Percentiles rank a stretch among this genome's conserved stretches.
Conservation (phyloP, 140 eudicot species). For the Anethum foeniculum region DNA sequence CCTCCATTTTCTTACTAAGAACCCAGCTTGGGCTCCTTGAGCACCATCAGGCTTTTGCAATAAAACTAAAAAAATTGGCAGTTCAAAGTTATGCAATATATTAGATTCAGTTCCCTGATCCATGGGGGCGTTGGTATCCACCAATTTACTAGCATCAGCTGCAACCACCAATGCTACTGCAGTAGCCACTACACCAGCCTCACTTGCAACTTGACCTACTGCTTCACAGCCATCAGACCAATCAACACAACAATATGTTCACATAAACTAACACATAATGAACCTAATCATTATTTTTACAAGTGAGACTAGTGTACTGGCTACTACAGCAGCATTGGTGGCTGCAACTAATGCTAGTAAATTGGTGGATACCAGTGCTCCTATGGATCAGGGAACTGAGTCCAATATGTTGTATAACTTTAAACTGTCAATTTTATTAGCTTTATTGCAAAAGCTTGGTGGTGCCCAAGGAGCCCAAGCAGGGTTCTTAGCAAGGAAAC, state of each 20-base stretch:
- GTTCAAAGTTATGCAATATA: slow-evolving; percentile 64
- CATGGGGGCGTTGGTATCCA: slow-evolving; percentile 85
- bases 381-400: slow-evolving; percentile 86
- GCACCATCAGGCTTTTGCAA: slow-evolving; percentile 85
- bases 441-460: slow-evolving; percentile 66
- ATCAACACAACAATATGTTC: slow-evolving; percentile 23
- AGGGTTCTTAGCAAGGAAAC: slow-evolving; percentile 86
- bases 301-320: slow-evolving; percentile 30
- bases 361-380: slow-evolving; percentile 91
- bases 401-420: slow-evolving; percentile 59
- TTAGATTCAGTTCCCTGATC: slow-evolving; percentile 78
- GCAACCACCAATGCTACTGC: slow-evolving; percentile 83
- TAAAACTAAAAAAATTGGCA: slow-evolving; percentile 65
- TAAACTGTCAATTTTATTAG: slow-evolving; percentile 74
- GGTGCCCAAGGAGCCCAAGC: slow-evolving; percentile 81
- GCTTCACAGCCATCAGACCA: slow-evolving; percentile 19
- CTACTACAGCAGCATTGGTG: slow-evolving; percentile 75
- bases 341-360: slow-evolving; percentile 90
- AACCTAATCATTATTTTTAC: neutral
- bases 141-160: slow-evolving; percentile 85
- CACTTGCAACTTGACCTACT: slow-evolving; percentile 13
- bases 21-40: slow-evolving; percentile 42
- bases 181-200: slow-evolving; percentile 43
- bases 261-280: neutral
- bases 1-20: no score